Conservation (phyloP, 2,329 filamentous ascomycete genomes). For the Coniochaeta sp. region DNA sequence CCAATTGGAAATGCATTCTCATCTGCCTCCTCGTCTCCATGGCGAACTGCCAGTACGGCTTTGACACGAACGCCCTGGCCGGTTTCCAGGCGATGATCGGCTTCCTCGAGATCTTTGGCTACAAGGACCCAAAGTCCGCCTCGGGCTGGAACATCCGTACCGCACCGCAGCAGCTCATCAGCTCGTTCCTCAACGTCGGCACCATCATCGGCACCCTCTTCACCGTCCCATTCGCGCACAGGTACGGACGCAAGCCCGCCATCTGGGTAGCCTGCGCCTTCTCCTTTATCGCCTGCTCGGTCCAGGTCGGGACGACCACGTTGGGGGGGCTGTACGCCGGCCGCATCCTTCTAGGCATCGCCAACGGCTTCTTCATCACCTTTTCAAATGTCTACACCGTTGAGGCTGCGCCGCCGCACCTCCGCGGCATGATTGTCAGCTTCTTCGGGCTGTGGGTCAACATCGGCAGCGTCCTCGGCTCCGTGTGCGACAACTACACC, state of each 20-base stretch:
- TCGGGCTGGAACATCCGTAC: constrained; percentile 37
- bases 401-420: constrained; percentile 20
- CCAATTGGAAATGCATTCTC: constrained; percentile 16
- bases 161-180: constrained; percentile 37
- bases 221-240: constrained; percentile 28
- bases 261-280: constrained; percentile 38
- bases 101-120: neutral
- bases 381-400: constrained; percentile 30
- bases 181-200: constrained; percentile 38
- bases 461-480: constrained; percentile 31
- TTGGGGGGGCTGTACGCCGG: constrained; percentile 48
- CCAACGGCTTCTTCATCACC: constrained; percentile 51
- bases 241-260: constrained; percentile 24
- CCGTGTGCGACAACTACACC: constrained; percentile 42
- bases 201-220: constrained; percentile 34
- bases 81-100: neutral
- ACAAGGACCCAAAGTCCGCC: constrained; percentile 16
- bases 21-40: constrained; percentile 2
- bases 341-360: constrained; percentile 45
- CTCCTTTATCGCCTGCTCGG: constrained; percentile 42
- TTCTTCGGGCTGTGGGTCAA: constrained; percentile 22
- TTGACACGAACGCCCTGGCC: neutral
- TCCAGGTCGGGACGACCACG: constrained; percentile 48
- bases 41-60: neutral
- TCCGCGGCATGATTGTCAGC: constrained; percentile 26